These are phyloP conservation scores for Stromatinia cepivora DNA, from an alignment of 2,329 filamentous ascomycete genomes.

Conservation along the genomic window DNA sequence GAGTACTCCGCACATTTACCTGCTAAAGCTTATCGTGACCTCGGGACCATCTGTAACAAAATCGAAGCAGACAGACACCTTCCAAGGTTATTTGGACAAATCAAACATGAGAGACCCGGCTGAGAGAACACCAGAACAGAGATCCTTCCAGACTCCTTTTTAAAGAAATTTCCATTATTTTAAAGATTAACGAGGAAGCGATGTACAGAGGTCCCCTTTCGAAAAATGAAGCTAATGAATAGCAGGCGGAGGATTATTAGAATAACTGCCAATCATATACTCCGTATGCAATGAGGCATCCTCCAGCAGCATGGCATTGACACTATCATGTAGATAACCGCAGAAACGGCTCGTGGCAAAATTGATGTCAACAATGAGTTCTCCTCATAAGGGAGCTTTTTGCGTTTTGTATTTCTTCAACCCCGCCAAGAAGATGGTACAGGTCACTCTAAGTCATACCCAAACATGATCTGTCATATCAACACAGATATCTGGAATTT, in stretches of 20 bases:
- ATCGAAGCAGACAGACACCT: conserved; percentile 17
- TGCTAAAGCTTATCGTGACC: conserved; percentile 21
- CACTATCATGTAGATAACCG: conserved; percentile 30
- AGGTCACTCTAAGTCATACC: conserved; percentile 20
- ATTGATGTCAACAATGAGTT: conserved; percentile 11
- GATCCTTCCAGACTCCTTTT: neutral
- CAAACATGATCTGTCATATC: conserved; percentile 20
- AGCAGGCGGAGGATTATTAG: conserved; percentile 28
- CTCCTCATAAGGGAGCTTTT: conserved; percentile 1
- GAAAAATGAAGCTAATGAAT: conserved; percentile 27
- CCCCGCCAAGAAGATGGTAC: conserved; percentile 15
- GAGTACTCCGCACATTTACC: neutral
- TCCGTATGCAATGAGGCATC: conserved; percentile 20
- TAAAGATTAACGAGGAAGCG: neutral
- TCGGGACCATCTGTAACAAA: conserved; percentile 11
- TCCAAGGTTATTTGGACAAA: neutral
- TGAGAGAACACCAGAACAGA: neutral
- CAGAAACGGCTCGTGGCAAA: conserved; percentile 34
- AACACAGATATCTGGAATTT: conserved; percentile 9
- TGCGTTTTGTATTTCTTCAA: conserved; percentile 14
- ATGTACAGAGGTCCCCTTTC: conserved; percentile 14
- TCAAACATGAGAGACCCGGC: neutral
- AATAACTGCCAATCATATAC: conserved; percentile 17
- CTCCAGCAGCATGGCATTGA: conserved; percentile 22
- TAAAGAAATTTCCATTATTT: neutral